phyloP scores from a whole-genome alignment of 2,329 filamentous ascomycete species.

The Fusarium algeriense region DNA sequence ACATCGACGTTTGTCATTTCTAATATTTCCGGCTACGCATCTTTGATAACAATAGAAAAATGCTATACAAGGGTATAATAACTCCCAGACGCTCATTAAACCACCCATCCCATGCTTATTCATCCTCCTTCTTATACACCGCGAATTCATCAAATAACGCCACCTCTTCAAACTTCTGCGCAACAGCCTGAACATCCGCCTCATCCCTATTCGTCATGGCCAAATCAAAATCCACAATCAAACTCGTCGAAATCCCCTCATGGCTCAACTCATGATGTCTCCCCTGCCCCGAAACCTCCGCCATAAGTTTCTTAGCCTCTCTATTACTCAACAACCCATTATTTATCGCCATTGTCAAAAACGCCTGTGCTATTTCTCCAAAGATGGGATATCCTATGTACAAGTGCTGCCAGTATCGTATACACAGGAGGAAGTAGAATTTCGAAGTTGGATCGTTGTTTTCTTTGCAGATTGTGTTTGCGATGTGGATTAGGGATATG shows the following conservation, averaged over 20 bases:
- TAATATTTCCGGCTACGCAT: no score
- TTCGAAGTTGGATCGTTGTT: not conserved
- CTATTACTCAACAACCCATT: not conserved
- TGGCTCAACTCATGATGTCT: not conserved
- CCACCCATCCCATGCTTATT: not conserved
- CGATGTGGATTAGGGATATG: slow-evolving; percentile 10
- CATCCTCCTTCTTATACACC: slow-evolving; percentile 14
- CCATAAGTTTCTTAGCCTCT: not conserved
- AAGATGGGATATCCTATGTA: not conserved
- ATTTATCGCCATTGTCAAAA: slow-evolving; percentile 6
- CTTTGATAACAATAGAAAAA: not conserved
- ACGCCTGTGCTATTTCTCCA: not conserved
- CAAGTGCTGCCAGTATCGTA: slow-evolving; percentile 8
- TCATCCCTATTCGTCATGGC: not conserved
- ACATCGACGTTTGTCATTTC: no score
- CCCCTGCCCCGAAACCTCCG: not conserved
- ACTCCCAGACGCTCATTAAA: not conserved
- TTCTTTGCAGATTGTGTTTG: slow-evolving; percentile 8
- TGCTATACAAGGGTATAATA: not conserved
- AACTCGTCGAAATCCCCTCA: not conserved
- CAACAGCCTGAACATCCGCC: slow-evolving; percentile 2
- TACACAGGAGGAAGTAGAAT: not conserved
- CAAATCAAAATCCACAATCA: slow-evolving; percentile 14
- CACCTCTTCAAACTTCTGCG: slow-evolving; percentile 14
- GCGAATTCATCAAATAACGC: slow-evolving; percentile 20